A percentile compares a stretch with the other conserved stretches of the same genome.
Evolutionary conservation across 1,284 basidiomycete genomes (phyloP).

Genomic region (Gastroboletus turbinatus): DNA sequence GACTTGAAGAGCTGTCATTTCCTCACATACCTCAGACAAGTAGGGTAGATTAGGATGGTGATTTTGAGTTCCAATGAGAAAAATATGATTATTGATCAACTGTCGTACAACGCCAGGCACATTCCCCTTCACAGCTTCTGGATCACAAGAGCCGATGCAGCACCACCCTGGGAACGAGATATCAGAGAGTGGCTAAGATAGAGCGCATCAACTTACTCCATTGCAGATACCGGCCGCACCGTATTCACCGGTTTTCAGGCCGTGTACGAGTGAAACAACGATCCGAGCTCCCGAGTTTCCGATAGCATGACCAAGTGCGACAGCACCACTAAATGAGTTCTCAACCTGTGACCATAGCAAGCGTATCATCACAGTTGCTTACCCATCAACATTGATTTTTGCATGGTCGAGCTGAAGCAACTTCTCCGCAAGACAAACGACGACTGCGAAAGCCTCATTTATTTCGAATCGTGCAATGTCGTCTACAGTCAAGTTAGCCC

Average conservation of each 20-base stretch:
- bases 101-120: constrained; percentile 22
- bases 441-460: constrained; percentile 98
- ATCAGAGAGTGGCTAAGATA: constrained; percentile 14
- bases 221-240: constrained; percentile 99
- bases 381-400: constrained; percentile 94
- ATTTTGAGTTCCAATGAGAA: constrained; percentile 9
- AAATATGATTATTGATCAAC: constrained; percentile 18
- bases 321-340: constrained; percentile 67
- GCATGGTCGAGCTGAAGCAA: constrained; percentile 79
- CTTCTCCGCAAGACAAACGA: constrained; percentile 90
- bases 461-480: constrained; percentile 95
- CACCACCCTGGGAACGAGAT: constrained; percentile 69
- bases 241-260: constrained; percentile 92
- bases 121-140: constrained; percentile 69
- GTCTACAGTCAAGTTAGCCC: constrained; percentile 78
- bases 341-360: constrained; percentile 13
- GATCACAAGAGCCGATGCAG: constrained; percentile 87
- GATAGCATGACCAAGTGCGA: constrained; percentile 93
- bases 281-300: constrained; percentile 96
- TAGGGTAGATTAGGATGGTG: constrained; percentile 1
- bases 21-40: constrained; percentile 16
- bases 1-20: background rate
- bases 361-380: constrained; percentile 26
- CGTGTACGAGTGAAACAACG: constrained; percentile 91
- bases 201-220: constrained; percentile 60